Base-by-base conservation (phyloP, 2,329 filamentous ascomycete species). In the Nectriaceae sp. region DNA sequence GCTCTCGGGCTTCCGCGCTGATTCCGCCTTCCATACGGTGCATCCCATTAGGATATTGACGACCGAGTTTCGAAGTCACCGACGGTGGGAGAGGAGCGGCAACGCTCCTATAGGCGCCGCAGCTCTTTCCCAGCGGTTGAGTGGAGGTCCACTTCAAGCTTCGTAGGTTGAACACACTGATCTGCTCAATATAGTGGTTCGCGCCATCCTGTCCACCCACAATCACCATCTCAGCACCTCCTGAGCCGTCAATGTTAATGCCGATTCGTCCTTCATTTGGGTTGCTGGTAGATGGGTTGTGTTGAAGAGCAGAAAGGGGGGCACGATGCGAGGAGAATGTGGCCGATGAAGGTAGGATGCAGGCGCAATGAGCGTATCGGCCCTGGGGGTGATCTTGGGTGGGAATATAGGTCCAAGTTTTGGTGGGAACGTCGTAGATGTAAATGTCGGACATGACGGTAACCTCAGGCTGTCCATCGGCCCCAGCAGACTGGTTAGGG, bases 111-210 rank as follows among this genome's bases (percentile, higher is more conserved):
- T 99, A 99, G 2, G 94, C 94, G 54, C 94, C 94, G 66, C 94
- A 99, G 63, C 90, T 96, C 69, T 93, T 90, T 42, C 91, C 92
- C 39, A 97, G 77, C 1, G 86, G 78, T 55, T 90, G 89, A 2
- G 91, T 97, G 16, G 89, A 90, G 2, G 90, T 96, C 94, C 94
- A 99, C 71, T 94, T 96, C 50, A 97, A 74, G 66, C 90, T 97
- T 41, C 94, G 84, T 21, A 99, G 76, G 63, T 99, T 99, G 76
- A 99, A 99, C 3, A 99, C 90, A 66, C 91, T 97, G 55, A 99
- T 95, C 70, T 99, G 91, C 70, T 99, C 93, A 58, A 99, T 99
- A 65, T 99, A 99, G 68, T 96, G 92, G 68, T 99, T 99, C n/a
- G 88, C 87, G 45, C 89, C 94, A 65, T 99, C 94, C 69, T 99